Base-by-base conservation (phyloP, 345 rosid genomes). In the Hypericum perforatum region DNA sequence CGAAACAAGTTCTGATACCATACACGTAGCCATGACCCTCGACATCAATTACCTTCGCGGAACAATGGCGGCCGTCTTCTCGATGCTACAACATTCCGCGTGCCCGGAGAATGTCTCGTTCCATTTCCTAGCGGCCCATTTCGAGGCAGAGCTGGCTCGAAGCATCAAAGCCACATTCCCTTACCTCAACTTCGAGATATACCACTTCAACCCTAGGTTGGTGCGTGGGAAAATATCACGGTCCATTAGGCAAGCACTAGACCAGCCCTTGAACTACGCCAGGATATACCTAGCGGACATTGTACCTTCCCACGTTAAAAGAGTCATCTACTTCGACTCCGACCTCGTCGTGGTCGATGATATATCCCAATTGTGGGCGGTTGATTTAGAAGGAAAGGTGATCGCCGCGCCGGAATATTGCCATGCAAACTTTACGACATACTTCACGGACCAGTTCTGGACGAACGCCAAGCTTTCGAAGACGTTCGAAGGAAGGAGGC, bases 321-420 rank as follows among this genome's bases (percentile, higher is more conserved):
- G 80, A 41, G 76, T 81, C 32, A 68, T 84, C 12, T 81, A 79
- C 70, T 15, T 84, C 52, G 94, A 84, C 48, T 81, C 88, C 0
- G 94, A 84, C 70, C 77, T 77, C 0, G 78, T 81, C 0, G 78
- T 79, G 2, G 88, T 81, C 6, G 94, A 84, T 10, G 88, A 81
- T 29, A 55, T 77, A 13, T 67, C 57, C 16, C 70, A 77, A 61
- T 57, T 77, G 7, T 84, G 94, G 94, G 59, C 39, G 3, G 80
- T 75, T 0, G 76, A 77, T 10, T 75, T 79, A 80, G 78, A 66
- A 16, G 74, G 64, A 5, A 81, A 75, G 49, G 78, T 75, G 5
- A 71, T 81, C 49, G 92, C 81, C 0, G 85, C 88, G 12, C 92
- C 88, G 0, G 85, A 81, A 63, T 78, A 84, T 37, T 84, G 92